Conservation (phyloP, 2,329 filamentous ascomycete species). For the Ophiocordyceps camponoti-saundersi region DNA sequence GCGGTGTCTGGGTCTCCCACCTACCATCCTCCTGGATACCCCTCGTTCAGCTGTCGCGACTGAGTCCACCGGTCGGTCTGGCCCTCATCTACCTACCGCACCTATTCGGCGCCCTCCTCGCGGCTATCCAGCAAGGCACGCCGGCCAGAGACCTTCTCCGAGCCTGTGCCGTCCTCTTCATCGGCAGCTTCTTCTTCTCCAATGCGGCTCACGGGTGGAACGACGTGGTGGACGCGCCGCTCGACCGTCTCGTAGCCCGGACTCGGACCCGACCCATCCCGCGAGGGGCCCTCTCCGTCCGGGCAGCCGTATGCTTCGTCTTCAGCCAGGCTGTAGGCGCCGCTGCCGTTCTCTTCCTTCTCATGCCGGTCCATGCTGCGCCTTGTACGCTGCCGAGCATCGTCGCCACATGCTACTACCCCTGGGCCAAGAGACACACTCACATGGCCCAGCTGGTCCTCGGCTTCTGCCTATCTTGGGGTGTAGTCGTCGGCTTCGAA, state of each 20-base stretch:
- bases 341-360: conserved; percentile 2
- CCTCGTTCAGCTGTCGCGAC: conserved; percentile 14
- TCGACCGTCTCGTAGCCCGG: conserved; percentile 14
- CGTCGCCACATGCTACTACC: conserved; percentile 14
- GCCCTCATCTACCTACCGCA: conserved; percentile 16
- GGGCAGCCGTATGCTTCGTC: conserved; percentile 13
- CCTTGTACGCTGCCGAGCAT: conserved; percentile 10
- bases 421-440: conserved; percentile 18
- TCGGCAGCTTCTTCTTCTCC: background rate
- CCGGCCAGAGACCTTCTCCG: conserved; percentile 4
- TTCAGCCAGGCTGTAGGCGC: conserved; percentile 9
- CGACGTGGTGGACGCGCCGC: conserved; percentile 16
- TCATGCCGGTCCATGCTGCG: conserved; percentile 4
- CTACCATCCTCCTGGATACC: conserved; percentile 15
- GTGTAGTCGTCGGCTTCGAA: conserved; percentile 12
- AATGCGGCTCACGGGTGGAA: conserved; percentile 12
- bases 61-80: conserved; percentile 13
- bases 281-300: conserved; percentile 13
- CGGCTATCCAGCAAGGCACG: conserved; percentile 2
- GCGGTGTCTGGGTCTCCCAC: conserved; percentile 12
- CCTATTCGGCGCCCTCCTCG: conserved; percentile 13
- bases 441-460: conserved; percentile 17
- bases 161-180: background rate
- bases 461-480: conserved; percentile 15
- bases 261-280: conserved; percentile 15